These are phyloP conservation scores for Emmonsia crescens DNA, from an alignment of 2,329 filamentous ascomycete species.

Conservation along the genomic window DNA sequence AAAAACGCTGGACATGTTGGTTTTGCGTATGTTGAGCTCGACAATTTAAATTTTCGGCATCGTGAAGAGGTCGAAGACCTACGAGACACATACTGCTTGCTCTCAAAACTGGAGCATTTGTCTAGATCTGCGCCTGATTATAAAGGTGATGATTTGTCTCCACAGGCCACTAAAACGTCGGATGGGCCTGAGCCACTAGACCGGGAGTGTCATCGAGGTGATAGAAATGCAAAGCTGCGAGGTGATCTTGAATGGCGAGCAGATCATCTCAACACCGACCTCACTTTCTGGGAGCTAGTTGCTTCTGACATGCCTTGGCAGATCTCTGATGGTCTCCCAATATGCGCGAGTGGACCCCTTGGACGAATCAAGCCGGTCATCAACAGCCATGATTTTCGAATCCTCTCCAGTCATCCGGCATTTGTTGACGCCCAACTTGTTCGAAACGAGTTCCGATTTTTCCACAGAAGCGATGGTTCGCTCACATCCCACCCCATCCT, in stretches of 20 bases:
- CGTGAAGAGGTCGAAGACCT: conserved; percentile 1
- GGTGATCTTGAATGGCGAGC: conserved; percentile 1
- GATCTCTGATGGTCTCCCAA: conserved; percentile 1
- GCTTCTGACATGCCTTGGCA: conserved; percentile 1
- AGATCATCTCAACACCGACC: conserved; percentile 2
- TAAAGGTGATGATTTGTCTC: background rate
- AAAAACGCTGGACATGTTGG: conserved; percentile 1
- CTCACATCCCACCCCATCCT: background rate
- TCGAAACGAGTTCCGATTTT: conserved; percentile 2
- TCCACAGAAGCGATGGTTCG: conserved; percentile 1
- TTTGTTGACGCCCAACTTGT: conserved; percentile 3
- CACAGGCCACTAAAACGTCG: background rate
- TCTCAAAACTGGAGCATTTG: conserved; percentile 1
- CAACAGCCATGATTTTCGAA: conserved; percentile 1
- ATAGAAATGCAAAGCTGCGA: background rate
- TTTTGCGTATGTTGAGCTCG: conserved; percentile 1
- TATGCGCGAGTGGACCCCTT: background rate
- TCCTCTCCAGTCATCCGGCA: conserved; percentile 1
- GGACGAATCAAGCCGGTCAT: conserved; percentile 1
- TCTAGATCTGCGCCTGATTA: background rate
- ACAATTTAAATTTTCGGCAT: conserved; percentile 1
- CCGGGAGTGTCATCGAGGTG: conserved; percentile 1
- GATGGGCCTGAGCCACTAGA: background rate
- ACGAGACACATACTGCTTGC: conserved; percentile 2
- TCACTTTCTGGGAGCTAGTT: conserved; percentile 3